Percentiles rank a stretch among this genome's conserved stretches.
These are phyloP conservation scores for Globisporangium camurandrum DNA, from an alignment of 352 stramenopile genomes.

Conservation along the genomic window DNA sequence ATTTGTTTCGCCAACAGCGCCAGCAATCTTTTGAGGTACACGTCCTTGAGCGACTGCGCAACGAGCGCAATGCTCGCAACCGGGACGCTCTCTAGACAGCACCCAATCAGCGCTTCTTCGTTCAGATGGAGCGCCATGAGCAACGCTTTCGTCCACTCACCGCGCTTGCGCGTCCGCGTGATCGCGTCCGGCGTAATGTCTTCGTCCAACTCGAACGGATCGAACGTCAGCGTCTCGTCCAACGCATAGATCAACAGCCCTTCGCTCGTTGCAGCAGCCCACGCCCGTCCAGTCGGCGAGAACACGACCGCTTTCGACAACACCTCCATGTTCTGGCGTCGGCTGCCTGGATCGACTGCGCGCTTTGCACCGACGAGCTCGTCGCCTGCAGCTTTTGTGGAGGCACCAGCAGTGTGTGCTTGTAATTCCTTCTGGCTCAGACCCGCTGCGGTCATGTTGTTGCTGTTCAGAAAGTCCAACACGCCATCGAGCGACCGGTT, in stretches of 20 bases:
- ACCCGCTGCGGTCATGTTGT: constrained; percentile 73
- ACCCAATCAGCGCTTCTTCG: constrained; percentile 90
- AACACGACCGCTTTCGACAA: constrained; percentile 93
- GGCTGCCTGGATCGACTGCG: constrained; percentile 90
- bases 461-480: constrained; percentile 94
- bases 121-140: constrained; percentile 96
- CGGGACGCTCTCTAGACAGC: constrained; percentile 89
- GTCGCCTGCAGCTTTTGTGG: constrained; percentile 19
- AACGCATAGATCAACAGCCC: constrained; percentile 96
- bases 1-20: constrained; percentile 91
- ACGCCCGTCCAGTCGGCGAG: constrained; percentile 95
- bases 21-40: constrained; percentile 91
- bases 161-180: constrained; percentile 72
- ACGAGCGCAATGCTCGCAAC: constrained; percentile 88
- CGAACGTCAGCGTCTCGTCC: constrained; percentile 96
- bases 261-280: constrained; percentile 95
- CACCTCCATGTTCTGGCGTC: constrained; percentile 81
- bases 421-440: constrained; percentile 68
- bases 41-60: constrained; percentile 83
- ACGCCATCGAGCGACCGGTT: constrained; percentile 95
- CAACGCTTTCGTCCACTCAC: constrained; percentile 90
- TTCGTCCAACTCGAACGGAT: constrained; percentile 98
- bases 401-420: constrained; percentile 36
- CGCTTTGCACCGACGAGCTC: constrained; percentile 76
- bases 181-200: constrained; percentile 95